A percentile compares a stretch with the other conserved stretches of the same genome.
Evolutionary conservation across 495 filamentous ascomycete species (phyloP).

Genomic region (Aspergillus coremiiformis): DNA sequence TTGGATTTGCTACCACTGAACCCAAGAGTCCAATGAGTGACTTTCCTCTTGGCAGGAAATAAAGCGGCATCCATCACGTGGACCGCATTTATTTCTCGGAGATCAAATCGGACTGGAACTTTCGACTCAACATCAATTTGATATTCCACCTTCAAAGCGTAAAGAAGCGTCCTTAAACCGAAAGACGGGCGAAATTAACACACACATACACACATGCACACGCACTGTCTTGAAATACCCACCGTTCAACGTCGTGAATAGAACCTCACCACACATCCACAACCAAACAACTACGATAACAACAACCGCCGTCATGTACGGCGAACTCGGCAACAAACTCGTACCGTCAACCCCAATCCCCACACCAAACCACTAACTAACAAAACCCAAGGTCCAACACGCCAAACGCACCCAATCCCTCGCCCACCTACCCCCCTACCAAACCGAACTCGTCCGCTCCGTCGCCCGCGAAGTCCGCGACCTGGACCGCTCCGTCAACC

Average conservation of each 20-base stretch:
- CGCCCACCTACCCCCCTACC: slow-evolving; percentile 81
- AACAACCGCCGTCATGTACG: slow-evolving; percentile 59
- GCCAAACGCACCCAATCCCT: slow-evolving; percentile 93
- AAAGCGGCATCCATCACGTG: background rate
- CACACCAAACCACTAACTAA: background rate
- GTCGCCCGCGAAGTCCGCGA: slow-evolving; percentile 90
- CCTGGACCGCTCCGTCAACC: slow-evolving; percentile 79
- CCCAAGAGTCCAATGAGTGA: no score
- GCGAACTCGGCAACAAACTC: slow-evolving; percentile 81
- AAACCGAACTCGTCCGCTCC: slow-evolving; percentile 81
- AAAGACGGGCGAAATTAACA: no score
- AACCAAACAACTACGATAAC: background rate
- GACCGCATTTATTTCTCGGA: background rate
- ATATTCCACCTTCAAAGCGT: background rate
- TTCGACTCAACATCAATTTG: background rate
- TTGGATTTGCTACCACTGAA: no score
- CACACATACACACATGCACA: background rate
- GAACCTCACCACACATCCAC: background rate
- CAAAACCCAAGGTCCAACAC: slow-evolving; percentile 71
- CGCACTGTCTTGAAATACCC: no score
- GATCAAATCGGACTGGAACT: background rate
- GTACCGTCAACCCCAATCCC: slow-evolving; percentile 33
- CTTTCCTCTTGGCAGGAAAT: background rate
- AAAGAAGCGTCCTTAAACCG: no score
- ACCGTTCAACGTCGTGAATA: no score